phyloP scores from a whole-genome alignment of 352 stramenopile species.

The Globisporangium emineosum region DNA sequence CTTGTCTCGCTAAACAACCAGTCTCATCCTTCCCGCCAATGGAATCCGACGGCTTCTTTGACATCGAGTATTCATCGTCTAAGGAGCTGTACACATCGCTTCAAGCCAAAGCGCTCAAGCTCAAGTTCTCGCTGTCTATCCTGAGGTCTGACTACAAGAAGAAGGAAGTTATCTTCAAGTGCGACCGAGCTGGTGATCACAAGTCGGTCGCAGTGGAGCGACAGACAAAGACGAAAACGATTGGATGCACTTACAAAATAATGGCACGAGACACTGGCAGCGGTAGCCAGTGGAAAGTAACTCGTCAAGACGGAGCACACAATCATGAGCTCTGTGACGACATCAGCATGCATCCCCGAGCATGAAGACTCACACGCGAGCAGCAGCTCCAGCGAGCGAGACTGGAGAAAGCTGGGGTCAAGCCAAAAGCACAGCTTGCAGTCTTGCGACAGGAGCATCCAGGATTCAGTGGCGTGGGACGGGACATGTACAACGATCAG shows the following conservation, averaged over 20 bases:
- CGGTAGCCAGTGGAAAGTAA: background rate
- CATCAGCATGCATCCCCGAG: conserved; percentile 1
- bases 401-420: no score
- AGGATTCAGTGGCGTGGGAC: no score
- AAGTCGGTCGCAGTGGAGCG: background rate
- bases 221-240: conserved; percentile 4
- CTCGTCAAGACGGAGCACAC: background rate
- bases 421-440: no score
- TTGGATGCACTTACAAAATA: conserved; percentile 3
- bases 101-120: conserved; percentile 1
- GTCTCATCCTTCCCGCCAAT: background rate
- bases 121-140: conserved; percentile 3
- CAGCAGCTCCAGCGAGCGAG: conserved; percentile 3
- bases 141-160: conserved; percentile 1
- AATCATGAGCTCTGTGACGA: background rate
- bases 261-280: background rate
- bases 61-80: conserved; percentile 4
- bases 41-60: background rate
- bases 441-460: no score
- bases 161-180: conserved; percentile 2
- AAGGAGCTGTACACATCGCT: conserved; percentile 1
- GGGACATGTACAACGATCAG: no score
- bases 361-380: conserved; percentile 1
- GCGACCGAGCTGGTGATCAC: background rate
- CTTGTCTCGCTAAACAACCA: conserved; percentile 1